These are phyloP conservation scores for Pinus albicaulis DNA, from an alignment of 75 land plant genomes.

Conservation along the genomic window DNA sequence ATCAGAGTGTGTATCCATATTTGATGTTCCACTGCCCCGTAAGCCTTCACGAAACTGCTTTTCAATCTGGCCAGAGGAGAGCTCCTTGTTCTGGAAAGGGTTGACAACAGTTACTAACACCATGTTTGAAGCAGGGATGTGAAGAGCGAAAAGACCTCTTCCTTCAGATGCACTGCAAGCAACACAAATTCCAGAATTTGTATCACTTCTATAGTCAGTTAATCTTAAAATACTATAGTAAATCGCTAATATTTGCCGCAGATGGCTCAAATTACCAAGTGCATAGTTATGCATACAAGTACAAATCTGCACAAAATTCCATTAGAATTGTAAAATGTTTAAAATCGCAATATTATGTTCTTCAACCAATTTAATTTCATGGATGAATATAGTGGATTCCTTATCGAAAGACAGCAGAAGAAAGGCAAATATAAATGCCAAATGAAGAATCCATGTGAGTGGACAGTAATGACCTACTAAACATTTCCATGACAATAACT, in stretches of 20 bases:
- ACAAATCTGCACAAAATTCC: too few relatives aligned
- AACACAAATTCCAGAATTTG: background rate
- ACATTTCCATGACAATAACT: background rate
- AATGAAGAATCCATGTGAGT: background rate
- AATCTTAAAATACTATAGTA: background rate
- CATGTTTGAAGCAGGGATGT: constrained; percentile 53
- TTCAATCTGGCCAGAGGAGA: constrained; percentile 69
- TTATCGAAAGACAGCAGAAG: background rate
- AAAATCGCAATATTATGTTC: background rate
- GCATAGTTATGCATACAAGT: too few relatives aligned
- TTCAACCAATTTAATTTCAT: background rate
- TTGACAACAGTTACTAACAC: constrained; percentile 71
- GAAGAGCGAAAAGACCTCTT: constrained; percentile 72
- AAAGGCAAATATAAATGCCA: background rate
- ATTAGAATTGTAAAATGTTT: background rate
- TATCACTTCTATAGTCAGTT: background rate
- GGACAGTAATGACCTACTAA: background rate
- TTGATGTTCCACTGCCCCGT: constrained; percentile 30
- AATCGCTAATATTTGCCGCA: background rate
- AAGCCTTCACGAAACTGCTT: constrained; percentile 91
- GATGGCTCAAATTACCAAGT: background rate
- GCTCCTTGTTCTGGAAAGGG: constrained; percentile 79
- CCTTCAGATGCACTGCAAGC: constrained; percentile 71
- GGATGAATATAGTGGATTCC: background rate
- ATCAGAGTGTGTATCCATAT: constrained; percentile 11